These are phyloP conservation scores for Zygosaccharomyces pseudorouxii DNA, from an alignment of 805 yeast species.

Conservation along the genomic window DNA sequence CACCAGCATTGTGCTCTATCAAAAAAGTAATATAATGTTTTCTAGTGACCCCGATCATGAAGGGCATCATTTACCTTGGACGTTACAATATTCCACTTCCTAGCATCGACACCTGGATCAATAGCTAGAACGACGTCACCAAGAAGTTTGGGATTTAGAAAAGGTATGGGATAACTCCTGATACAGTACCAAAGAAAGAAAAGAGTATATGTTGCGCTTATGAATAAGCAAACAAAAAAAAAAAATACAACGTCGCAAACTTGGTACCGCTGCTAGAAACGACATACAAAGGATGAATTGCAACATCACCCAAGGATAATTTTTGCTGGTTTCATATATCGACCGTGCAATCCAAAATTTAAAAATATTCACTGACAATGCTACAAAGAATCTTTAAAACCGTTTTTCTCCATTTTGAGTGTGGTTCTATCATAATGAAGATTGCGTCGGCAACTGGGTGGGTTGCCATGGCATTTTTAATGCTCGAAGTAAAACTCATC, in stretches of 20 bases:
- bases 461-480: background rate
- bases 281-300: background rate
- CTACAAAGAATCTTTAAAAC: background rate
- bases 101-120: background rate
- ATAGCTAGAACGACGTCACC: background rate
- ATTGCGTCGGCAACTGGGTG: background rate
- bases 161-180: background rate
- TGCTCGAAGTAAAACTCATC: background rate
- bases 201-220: no score
- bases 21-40: conserved; percentile 1
- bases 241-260: no score
- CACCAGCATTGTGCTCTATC: background rate
- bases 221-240: background rate
- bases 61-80: background rate
- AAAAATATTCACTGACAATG: background rate
- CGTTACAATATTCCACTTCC: conserved; percentile 2
- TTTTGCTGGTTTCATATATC: background rate
- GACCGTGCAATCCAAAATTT: background rate
- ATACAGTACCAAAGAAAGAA: background rate
- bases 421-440: background rate
- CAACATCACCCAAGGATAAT: background rate
- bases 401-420: no score
- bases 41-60: background rate
- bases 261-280: no score
- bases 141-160: background rate